Evolutionary conservation across 768 basidiomycete genomes (phyloP).

Genomic region (Lentinula sp.): DNA sequence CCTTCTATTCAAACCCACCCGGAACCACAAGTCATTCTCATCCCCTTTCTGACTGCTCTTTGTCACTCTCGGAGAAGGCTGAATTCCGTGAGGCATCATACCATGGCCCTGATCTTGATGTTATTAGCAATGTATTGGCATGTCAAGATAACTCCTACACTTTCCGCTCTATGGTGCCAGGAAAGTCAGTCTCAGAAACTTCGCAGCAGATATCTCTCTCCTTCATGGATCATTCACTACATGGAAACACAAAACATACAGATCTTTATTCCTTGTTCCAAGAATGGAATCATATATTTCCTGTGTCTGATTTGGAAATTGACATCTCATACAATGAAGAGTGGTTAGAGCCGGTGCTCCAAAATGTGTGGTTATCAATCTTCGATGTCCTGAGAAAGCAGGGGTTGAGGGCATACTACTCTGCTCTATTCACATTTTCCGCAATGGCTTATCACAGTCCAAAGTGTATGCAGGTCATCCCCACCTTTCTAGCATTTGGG

Average conservation of each 20-base stretch:
- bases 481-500: constrained; percentile 22
- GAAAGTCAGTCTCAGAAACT: neutral
- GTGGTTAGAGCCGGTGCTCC: constrained; percentile 19
- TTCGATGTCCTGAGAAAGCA: constrained; percentile 19
- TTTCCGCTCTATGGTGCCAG: neutral
- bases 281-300: neutral
- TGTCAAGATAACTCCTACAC: neutral
- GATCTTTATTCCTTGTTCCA: neutral
- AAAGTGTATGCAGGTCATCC: constrained; percentile 13
- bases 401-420: constrained; percentile 3
- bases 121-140: neutral
- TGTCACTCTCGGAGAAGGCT: constrained; percentile 13
- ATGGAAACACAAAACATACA: neutral
- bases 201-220: neutral
- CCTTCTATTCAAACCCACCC: neutral
- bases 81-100: constrained; percentile 11
- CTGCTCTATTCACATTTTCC: constrained; percentile 21
- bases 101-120: constrained; percentile 1
- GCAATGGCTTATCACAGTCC: constrained; percentile 23
- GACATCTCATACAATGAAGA: constrained; percentile 16
- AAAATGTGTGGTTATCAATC: constrained; percentile 18
- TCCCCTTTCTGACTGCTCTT: neutral
- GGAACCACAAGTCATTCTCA: neutral
- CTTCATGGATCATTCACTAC: neutral
- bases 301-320: neutral